Conservation (phyloP, 768 basidiomycete genomes). For the Lactarius sanguifluus region DNA sequence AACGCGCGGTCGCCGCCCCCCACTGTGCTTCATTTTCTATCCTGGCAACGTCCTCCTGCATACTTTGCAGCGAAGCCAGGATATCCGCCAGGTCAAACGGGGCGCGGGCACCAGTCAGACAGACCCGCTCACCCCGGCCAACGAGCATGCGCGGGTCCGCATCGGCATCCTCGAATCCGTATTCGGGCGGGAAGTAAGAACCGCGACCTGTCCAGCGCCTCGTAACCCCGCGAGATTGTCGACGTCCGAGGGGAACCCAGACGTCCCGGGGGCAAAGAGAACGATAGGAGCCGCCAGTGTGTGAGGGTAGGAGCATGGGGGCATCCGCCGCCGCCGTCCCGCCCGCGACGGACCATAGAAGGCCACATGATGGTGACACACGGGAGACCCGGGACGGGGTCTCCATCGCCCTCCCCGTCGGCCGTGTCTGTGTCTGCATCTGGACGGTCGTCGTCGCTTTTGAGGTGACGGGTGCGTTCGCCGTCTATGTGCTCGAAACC, state of each 20-base stretch:
- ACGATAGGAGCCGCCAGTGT: slow-evolving; percentile 43
- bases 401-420: slow-evolving; percentile 1
- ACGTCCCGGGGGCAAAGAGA: slow-evolving; percentile 52
- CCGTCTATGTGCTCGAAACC: slow-evolving; percentile 80
- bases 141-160: not conserved
- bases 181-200: slow-evolving; percentile 7
- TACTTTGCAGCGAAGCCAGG: slow-evolving; percentile 15
- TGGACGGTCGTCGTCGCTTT: not conserved
- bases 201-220: slow-evolving; percentile 23
- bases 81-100: slow-evolving; percentile 24
- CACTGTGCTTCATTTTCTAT: slow-evolving; percentile 26
- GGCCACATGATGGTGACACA: slow-evolving; percentile 87
- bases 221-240: slow-evolving; percentile 22
- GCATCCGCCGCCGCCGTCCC: slow-evolving; percentile 30
- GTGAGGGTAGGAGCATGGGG: slow-evolving; percentile 31
- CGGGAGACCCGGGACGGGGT: slow-evolving; percentile 46
- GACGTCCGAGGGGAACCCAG: slow-evolving; percentile 53
- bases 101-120: not conserved
- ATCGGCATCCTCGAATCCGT: not conserved
- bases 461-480: slow-evolving; percentile 30
- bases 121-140: not conserved
- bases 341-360: slow-evolving; percentile 53
- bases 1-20: slow-evolving; percentile 22
- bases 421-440: slow-evolving; percentile 7
- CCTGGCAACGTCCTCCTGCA: slow-evolving; percentile 23